Evolutionary conservation across 225 moss, liverwort and hornwort species (phyloP).

Genomic region (Asterella californica): DNA sequence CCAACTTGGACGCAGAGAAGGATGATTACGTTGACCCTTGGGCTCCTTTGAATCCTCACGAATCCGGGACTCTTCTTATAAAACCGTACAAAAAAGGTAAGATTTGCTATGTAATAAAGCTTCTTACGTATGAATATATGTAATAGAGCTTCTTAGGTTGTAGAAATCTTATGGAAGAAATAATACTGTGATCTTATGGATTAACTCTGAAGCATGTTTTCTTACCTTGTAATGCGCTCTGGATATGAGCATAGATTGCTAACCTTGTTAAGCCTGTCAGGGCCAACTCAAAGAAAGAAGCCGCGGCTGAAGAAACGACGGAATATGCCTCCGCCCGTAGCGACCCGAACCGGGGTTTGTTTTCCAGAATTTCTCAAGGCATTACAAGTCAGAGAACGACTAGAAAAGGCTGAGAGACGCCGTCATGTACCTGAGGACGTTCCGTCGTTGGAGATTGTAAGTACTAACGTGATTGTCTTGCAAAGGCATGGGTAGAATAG

Average conservation of each 20-base stretch:
- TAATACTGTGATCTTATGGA: too few species aligned
- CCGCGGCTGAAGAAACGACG: constrained; percentile 18
- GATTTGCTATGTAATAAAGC: too few species aligned
- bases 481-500: not conserved
- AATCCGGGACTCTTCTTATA: constrained; percentile 39
- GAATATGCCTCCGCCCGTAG: constrained; percentile 9
- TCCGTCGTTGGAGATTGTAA: constrained; percentile 28
- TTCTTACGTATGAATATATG: too few species aligned
- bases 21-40: constrained; percentile 48
- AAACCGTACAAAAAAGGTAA: constrained; percentile 50
- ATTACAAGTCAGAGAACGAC: constrained; percentile 34
- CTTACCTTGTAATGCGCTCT: not conserved
- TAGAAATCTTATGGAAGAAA: too few species aligned
- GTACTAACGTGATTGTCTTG: not conserved
- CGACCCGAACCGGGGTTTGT: constrained; percentile 32
- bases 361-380: constrained; percentile 52
- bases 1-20: constrained; percentile 5
- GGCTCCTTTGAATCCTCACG: constrained; percentile 51
- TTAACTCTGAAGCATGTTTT: too few species aligned
- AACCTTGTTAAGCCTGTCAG: constrained; percentile 23
- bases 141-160: too few species aligned
- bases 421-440: constrained; percentile 7
- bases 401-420: constrained; percentile 29
- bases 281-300: constrained; percentile 36
- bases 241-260: constrained; percentile 1